Base-by-base conservation (phyloP, 2,329 filamentous ascomycete species). In the Penicillium sp. region DNA sequence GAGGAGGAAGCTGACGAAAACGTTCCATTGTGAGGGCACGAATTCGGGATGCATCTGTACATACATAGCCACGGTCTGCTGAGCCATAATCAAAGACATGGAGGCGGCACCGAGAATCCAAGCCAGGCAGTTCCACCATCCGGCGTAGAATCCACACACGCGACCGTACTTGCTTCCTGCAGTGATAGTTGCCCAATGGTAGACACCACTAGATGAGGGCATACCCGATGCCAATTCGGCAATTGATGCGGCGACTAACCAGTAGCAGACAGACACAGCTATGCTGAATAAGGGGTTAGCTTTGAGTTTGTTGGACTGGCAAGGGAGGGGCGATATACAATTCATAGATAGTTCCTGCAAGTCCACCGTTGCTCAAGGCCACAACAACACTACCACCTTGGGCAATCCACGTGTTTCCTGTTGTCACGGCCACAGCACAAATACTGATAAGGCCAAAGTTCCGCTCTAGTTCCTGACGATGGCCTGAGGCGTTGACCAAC, bases 321-420 rank as follows among this genome's bases (percentile, higher is more conserved):
- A 36, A 33, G 19, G 15, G 19, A 19, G 21, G 53, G 52, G 36
- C 4, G 25, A 54, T 67, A 58, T 70, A 77, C 74, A 87, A 86
- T 72, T 87, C 85, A 70, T 86, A 88, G 2, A 88, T 73, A 0
- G 86, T 81, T 15, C 84, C 84, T 0, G 85, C 81, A 0, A 84
- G 82, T 0, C 86, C 86, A 60, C 86, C 86, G 71, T 88, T 87
- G 66, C 77, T 81, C 59, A 86, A 79, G 23, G 83, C 82, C 43
- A 81, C 75, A 15, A 79, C 77, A 39, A 88, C 79, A 53, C 84
- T 86, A 13, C 85, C 85, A 53, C 84, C 86, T 58, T 87, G 74
- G 6, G 85, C 83, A 53, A 85, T 80, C 85, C 85, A 89, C 19
- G 85, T 85, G 65, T 86, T 87, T 70, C 86, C 85, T 25, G 86